Base-by-base conservation (phyloP, 164 flowering plant genomes). In the Magnolia changhungtana region DNA sequence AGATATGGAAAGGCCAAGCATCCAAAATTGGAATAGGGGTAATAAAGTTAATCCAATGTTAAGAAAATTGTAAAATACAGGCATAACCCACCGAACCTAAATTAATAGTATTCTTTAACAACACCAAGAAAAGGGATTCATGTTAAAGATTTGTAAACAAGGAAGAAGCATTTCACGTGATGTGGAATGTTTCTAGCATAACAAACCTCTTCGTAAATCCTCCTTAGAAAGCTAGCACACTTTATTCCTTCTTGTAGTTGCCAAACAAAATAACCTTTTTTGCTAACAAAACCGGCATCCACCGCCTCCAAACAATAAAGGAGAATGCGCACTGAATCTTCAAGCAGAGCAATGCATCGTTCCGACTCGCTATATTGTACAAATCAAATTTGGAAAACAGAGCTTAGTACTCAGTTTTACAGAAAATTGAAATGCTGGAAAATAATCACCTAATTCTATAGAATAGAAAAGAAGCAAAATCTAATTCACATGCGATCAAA, bases 171-270 rank as follows among this genome's bases (percentile, higher is more conserved):
- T 13, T n/a, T 9, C 24, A 4, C 24, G 6, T 65, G 1, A 59
- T 21, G 7, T 59, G 66, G 50, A 21, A 71, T 27, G 29, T 63
- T 68, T 50, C 49, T 8, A 69, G 78, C 63, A 74, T 63, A 64
- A 69, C 88, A 61, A 37, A 95, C 99, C 99, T 95, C 99, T 86
- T 95, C 99, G 75, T 92, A 93, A 67, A 93, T 87, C 84, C 99
- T 87, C 75, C 96, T 85, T 9, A 95, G 89, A 78, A 83, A 86
- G 82, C 84, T 76, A 72, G 97, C 99, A 83, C 98, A 91, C 77
- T 82, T 86, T 66, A 88, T 82, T 66, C 90, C 98, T 75, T 91
- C 94, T 77, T 86, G 81, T 20, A 87, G 74, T 52, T 83, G 77
- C 92, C 87, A 91, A 10, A 81, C 78, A 79, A 84, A 86, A 73